A percentile compares a stretch with the other conserved stretches of the same genome.
phyloP scores from a whole-genome alignment of 768 basidiomycete species.

The Pseudohyphozyma bogoriensis region DNA sequence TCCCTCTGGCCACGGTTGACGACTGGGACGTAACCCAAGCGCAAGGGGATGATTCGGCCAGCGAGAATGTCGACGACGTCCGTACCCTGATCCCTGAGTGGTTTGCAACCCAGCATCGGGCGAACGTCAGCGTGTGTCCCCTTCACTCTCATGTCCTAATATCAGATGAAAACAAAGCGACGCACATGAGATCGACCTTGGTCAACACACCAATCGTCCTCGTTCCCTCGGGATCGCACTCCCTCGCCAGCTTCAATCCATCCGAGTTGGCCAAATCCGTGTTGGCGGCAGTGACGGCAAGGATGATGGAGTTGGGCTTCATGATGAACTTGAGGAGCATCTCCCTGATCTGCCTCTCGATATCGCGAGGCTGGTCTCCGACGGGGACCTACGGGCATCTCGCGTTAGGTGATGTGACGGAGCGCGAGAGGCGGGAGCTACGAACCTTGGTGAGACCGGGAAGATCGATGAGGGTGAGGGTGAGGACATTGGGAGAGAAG shows the following conservation, averaged over 20 bases:
- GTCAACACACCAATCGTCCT: slow-evolving; percentile 97
- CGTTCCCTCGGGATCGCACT: slow-evolving; percentile 93
- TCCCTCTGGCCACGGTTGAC: slow-evolving; percentile 98
- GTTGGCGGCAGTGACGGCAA: slow-evolving; percentile 93
- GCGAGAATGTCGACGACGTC: slow-evolving; percentile 99
- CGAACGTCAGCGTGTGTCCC: neutral
- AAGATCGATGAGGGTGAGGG: slow-evolving; percentile 91
- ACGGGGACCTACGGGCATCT: slow-evolving; percentile 16
- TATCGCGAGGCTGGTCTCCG: slow-evolving; percentile 77
- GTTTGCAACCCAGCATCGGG: too few relatives aligned
- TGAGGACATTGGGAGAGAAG: slow-evolving; percentile 93
- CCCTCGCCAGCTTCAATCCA: slow-evolving; percentile 87
- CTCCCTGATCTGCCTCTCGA: slow-evolving; percentile 92
- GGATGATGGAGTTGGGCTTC: slow-evolving; percentile 88
- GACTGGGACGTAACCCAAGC: slow-evolving; percentile 94
- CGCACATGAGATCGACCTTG: slow-evolving; percentile 95
- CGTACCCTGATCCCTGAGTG: slow-evolving; percentile 92
- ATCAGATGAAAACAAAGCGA: slow-evolving; percentile 24
- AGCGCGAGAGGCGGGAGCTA: neutral
- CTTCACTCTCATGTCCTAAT: too few relatives aligned
- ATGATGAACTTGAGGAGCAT: slow-evolving; percentile 94
- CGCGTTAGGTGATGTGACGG: neutral
- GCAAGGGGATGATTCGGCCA: slow-evolving; percentile 87
- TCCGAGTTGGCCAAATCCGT: slow-evolving; percentile 98
- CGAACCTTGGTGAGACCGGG: slow-evolving; percentile 63